Evolutionary conservation across 169 alveolate genomes (phyloP).

Genomic region (Plasmodium reichenowi): DNA sequence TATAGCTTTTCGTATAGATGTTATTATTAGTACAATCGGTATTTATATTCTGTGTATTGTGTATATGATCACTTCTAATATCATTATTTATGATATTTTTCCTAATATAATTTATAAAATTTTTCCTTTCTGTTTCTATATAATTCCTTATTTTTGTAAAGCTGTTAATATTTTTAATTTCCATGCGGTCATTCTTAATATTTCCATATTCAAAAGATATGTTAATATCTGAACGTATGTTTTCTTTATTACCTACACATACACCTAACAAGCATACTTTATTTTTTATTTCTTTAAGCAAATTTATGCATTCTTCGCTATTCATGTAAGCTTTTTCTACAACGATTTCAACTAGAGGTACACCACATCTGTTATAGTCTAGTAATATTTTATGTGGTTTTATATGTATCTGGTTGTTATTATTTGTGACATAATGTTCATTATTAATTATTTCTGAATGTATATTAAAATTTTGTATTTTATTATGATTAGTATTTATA

Average conservation of each 20-base stretch:
- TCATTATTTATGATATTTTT: neutral
- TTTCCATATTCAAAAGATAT: conserved; percentile 79
- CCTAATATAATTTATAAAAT: conserved; percentile 28
- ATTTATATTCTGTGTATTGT: conserved; percentile 18
- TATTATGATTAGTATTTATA: neutral
- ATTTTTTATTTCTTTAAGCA: conserved; percentile 78
- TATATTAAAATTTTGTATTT: neutral
- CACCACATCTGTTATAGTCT: conserved; percentile 86
- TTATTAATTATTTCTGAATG: neutral
- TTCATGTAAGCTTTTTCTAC: conserved; percentile 80
- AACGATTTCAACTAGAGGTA: conserved; percentile 84
- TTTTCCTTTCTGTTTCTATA: conserved; percentile 37
- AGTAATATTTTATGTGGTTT: conserved; percentile 34
- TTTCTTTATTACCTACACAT: conserved; percentile 84
- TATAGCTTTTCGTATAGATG: conserved; percentile 63
- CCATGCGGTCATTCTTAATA: conserved; percentile 74
- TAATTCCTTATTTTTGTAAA: conserved; percentile 78
- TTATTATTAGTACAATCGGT: neutral
- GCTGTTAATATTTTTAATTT: conserved; percentile 84
- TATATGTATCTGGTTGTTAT: neutral
- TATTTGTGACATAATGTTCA: neutral
- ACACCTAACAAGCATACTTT: conserved; percentile 79
- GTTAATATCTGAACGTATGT: conserved; percentile 84
- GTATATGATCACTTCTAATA: neutral
- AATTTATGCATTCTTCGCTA: conserved; percentile 79